phyloP scores from a whole-genome alignment of 2,329 filamentous ascomycete species.

The Decorospora gaudefroyi region DNA sequence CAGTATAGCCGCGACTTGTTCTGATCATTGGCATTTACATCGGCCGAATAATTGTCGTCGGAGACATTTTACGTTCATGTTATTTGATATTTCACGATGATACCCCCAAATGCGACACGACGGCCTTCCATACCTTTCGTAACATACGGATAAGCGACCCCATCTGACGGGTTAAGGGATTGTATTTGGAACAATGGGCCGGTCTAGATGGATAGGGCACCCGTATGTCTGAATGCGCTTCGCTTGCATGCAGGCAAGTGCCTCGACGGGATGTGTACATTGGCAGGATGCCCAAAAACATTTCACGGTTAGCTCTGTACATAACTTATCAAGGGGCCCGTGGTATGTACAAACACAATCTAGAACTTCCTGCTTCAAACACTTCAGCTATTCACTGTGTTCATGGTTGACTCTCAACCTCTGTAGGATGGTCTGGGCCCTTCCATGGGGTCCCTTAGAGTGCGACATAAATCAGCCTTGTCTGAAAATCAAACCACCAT shows the following conservation, averaged over 20 bases:
- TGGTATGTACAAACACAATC: conserved; percentile 10
- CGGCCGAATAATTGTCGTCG: not conserved
- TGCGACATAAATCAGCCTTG: not conserved
- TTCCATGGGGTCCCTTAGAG: not conserved
- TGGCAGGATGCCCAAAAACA: not conserved
- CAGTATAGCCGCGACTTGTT: conserved; percentile 2
- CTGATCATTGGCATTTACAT: conserved; percentile 1
- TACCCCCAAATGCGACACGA: conserved; percentile 12
- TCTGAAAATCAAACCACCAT: not conserved
- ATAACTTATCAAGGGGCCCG: not conserved
- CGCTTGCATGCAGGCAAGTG: conserved; percentile 1
- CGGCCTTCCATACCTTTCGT: conserved; percentile 7
- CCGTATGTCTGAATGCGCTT: conserved; percentile 1
- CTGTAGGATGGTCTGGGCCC: not conserved
- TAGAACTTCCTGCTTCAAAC: conserved; percentile 1
- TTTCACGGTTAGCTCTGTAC: not conserved
- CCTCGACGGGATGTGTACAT: conserved; percentile 1
- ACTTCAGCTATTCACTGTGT: not conserved
- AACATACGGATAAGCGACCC: conserved; percentile 8
- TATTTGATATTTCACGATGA: conserved; percentile 15
- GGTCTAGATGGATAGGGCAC: conserved; percentile 3
- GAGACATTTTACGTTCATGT: conserved; percentile 15
- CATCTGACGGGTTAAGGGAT: conserved; percentile 3
- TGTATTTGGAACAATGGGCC: conserved; percentile 2
- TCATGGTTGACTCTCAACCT: not conserved